phyloP scores from a whole-genome alignment of 225 moss, liverwort and hornwort genomes.

The Polytrichum commune region DNA sequence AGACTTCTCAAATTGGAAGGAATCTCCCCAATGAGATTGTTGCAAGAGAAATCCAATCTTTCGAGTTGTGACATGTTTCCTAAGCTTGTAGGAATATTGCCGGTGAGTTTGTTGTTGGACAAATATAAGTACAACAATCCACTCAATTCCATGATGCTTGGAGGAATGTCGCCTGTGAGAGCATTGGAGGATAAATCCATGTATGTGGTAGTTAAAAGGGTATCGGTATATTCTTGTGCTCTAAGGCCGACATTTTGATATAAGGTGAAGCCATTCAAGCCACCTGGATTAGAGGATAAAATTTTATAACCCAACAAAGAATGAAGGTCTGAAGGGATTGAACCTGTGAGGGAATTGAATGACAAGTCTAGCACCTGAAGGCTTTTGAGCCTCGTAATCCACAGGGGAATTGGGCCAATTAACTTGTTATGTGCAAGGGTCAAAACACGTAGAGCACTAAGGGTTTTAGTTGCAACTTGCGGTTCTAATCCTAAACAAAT shows the following conservation, averaged over 20 bases:
- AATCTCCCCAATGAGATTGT: not conserved
- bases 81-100: not conserved
- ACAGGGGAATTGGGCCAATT: not conserved
- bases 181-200: constrained; percentile 7
- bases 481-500: not conserved
- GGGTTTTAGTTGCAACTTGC: not conserved
- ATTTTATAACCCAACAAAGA: constrained; percentile 5
- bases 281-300: too few species aligned
- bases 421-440: not conserved
- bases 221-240: not conserved
- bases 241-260: too few species aligned
- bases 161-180: not conserved
- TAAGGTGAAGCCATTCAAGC: too few species aligned
- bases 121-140: not conserved
- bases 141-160: too few species aligned
- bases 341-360: not conserved
- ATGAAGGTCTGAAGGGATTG: not conserved
- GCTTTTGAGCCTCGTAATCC: not conserved
- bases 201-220: not conserved
- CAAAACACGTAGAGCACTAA: not conserved
- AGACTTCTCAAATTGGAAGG: not conserved
- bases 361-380: constrained; percentile 14
- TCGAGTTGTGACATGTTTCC: not conserved
- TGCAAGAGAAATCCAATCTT: not conserved
- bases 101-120: not conserved